Base-by-base conservation (phyloP, 2,329 filamentous ascomycete species). In the Cladorrhinum sp. region DNA sequence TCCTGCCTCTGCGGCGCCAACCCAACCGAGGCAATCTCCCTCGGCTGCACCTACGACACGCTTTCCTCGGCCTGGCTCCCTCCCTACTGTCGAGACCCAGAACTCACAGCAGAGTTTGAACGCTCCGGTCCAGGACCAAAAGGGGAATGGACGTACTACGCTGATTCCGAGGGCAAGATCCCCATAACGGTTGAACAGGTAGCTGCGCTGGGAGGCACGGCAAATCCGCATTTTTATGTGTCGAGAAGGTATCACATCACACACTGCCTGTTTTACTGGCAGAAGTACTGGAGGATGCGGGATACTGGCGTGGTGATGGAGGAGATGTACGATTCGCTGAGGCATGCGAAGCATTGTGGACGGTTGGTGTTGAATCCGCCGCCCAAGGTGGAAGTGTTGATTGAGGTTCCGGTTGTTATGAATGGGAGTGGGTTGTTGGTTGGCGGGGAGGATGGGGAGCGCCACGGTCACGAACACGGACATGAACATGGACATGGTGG, bases 61-160 rank as follows among this genome's bases (percentile, higher is more conserved):
- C 64, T 76, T 14, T 66, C 72, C 0, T 67, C 72, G 3, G 68
- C 73, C 9, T 76, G 73, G 74, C 67, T 76, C 1, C 74, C 72
- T 2, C 59, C 63, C 0, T 63, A 72, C 23, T 76, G 74, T 57
- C 69, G 67, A 12, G 73, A 75, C 59, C 65, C 71, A 9, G 70
- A 73, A 26, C 66, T 75, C 2, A 73, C 70, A 0, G 65, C 65
- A 1, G 68, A 73, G 57, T 76, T 75, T 55, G 69, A 75, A 1
- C 57, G 36, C 0, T 54, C 70, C 2, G 73, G 73, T 0, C 68
- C 69, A 3, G 33, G 33, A 2, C 33, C 33, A 16, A 16, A 36
- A 5, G 33, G 33, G 2, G 33, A 36, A 36, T 75, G 74, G 74
- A 28, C 20, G 0, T 76, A 75, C 59, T 75, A 68, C 58, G 62